phyloP scores from a whole-genome alignment of 2,329 filamentous ascomycete species.

The Fusarium sp. region DNA sequence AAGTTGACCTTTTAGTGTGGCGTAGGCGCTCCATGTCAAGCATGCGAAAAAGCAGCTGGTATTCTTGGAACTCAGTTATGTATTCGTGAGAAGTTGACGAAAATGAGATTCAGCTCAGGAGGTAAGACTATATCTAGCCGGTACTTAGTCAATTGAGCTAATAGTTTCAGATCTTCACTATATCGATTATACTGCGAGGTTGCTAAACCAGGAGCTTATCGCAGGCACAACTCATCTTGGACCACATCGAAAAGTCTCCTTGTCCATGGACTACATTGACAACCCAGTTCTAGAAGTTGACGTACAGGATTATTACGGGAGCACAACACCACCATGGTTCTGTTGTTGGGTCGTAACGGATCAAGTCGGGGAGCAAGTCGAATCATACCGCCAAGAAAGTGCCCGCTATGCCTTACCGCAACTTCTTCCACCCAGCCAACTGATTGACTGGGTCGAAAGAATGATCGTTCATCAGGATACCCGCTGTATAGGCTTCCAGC shows the following conservation, averaged over 20 bases:
- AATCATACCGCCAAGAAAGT: slow-evolving; percentile 41
- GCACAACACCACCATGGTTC: slow-evolving; percentile 37
- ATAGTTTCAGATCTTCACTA: slow-evolving; percentile 40
- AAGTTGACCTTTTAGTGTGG: slow-evolving; percentile 38
- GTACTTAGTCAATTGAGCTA: background rate
- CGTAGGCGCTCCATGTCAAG: slow-evolving; percentile 37
- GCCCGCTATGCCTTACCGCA: slow-evolving; percentile 40
- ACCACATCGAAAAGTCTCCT: slow-evolving; percentile 36
- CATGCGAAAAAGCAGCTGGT: slow-evolving; percentile 39
- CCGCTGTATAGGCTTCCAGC: slow-evolving; percentile 41
- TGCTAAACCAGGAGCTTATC: slow-evolving; percentile 42
- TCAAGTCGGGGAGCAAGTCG: slow-evolving; percentile 40
- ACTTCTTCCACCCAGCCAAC: slow-evolving; percentile 33
- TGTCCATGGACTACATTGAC: slow-evolving; percentile 42
- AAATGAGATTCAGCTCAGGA: slow-evolving; percentile 43
- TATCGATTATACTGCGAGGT: slow-evolving; percentile 42
- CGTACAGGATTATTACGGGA: slow-evolving; percentile 41
- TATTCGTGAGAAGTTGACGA: slow-evolving; percentile 42
- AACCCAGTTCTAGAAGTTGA: slow-evolving; percentile 38
- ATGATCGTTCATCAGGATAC: slow-evolving; percentile 38
- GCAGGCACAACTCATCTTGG: slow-evolving; percentile 43
- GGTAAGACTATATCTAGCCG: slow-evolving; percentile 16
- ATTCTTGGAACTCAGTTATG: slow-evolving; percentile 39
- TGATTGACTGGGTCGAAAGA: slow-evolving; percentile 41
- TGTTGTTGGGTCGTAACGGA: slow-evolving; percentile 44